Evolutionary conservation across 176 grass and related monocot species (phyloP).

Genomic region (Oryza punctata): DNA sequence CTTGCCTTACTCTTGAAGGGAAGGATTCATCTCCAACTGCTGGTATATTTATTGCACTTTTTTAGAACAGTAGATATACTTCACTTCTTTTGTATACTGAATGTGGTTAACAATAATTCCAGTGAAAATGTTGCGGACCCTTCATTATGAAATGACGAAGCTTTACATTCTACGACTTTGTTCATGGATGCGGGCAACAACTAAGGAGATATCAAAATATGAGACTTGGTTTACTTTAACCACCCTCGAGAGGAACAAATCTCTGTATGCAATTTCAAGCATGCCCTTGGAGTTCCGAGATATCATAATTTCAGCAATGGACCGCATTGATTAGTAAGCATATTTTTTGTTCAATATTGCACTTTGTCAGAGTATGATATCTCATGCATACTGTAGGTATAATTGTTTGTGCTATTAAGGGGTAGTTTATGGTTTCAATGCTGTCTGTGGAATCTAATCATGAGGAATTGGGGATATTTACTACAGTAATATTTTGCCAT

Average conservation of each 20-base stretch:
- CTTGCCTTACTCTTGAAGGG: constrained; percentile 82
- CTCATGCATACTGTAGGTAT: neutral
- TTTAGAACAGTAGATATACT: constrained; percentile 18
- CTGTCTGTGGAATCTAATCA: neutral
- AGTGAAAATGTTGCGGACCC: constrained; percentile 76
- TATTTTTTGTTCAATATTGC: constrained; percentile 19
- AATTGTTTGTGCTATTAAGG: neutral
- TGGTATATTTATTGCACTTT: constrained; percentile 49
- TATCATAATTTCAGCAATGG: constrained; percentile 83
- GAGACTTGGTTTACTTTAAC: constrained; percentile 90
- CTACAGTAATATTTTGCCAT: neutral
- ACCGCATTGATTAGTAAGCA: constrained; percentile 80
- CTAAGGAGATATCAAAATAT: constrained; percentile 79
- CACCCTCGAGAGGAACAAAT: constrained; percentile 91
- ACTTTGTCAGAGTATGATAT: constrained; percentile 9
- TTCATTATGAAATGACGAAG: constrained; percentile 95
- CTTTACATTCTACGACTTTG: constrained; percentile 91
- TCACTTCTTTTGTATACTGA: constrained; percentile 27
- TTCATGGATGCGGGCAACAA: constrained; percentile 85
- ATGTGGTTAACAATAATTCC: constrained; percentile 51
- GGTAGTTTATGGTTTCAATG: neutral
- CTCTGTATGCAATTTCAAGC: constrained; percentile 92
- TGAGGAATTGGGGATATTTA: neutral
- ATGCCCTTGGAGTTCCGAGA: constrained; percentile 87
- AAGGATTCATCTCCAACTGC: constrained; percentile 94